phyloP scores from a whole-genome alignment of 2,329 filamentous ascomycete species.

The Fusarium oligoseptatum region DNA sequence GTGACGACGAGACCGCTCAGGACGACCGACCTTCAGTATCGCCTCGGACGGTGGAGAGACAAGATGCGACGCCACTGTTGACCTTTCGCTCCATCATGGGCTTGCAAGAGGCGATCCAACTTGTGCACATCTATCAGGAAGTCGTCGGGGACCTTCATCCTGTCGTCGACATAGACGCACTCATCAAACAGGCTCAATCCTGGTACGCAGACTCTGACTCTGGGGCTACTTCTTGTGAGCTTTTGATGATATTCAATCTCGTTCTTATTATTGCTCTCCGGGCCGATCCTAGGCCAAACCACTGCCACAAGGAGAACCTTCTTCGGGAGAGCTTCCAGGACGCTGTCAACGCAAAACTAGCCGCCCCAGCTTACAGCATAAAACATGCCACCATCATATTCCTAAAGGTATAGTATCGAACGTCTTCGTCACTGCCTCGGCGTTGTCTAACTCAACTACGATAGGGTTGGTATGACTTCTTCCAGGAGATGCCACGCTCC shows the following conservation, averaged over 20 bases:
- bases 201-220: slow-evolving; percentile 26
- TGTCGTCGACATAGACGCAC: slow-evolving; percentile 22
- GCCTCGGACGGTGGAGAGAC: slow-evolving; percentile 5
- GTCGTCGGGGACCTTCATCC: slow-evolving; percentile 29
- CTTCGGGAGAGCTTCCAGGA: slow-evolving; percentile 29
- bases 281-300: slow-evolving; percentile 10
- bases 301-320: slow-evolving; percentile 11
- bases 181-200: slow-evolving; percentile 10
- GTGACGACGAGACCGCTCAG: slow-evolving; percentile 4
- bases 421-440: neutral
- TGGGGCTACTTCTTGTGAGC: slow-evolving; percentile 15
- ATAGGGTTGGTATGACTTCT: slow-evolving; percentile 43
- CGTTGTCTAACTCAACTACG: neutral
- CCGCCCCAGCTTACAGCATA: slow-evolving; percentile 26
- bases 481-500: slow-evolving; percentile 39
- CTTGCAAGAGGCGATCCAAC: slow-evolving; percentile 19
- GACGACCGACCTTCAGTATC: neutral
- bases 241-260: slow-evolving; percentile 22
- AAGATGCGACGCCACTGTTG: slow-evolving; percentile 20
- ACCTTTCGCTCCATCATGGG: slow-evolving; percentile 24
- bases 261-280: slow-evolving; percentile 24
- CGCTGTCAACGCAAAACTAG: slow-evolving; percentile 31
- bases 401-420: slow-evolving; percentile 7
- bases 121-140: slow-evolving; percentile 28
- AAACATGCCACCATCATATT: slow-evolving; percentile 29